Conservation (phyloP, 164 flowering plant genomes). For the Aristolochia californica region DNA sequence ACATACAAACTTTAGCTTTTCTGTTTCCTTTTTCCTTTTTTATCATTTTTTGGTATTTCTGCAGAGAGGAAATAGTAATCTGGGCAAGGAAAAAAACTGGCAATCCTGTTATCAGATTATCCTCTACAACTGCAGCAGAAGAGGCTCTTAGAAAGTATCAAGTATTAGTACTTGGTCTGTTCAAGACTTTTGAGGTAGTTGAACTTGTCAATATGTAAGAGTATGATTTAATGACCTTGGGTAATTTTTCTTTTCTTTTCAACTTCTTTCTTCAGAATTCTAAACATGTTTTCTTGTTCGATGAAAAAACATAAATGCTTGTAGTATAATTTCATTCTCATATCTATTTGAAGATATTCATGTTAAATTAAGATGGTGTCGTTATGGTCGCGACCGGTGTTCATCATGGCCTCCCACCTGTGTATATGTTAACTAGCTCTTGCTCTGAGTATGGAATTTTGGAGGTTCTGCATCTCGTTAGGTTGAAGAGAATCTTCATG, state of each 20-base stretch:
- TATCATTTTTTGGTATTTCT: conserved; percentile 1
- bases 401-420: too few relatives aligned
- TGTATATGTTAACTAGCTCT: too few relatives aligned
- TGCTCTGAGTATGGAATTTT: too few relatives aligned
- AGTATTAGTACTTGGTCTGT: conserved; percentile 49
- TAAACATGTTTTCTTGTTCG: too few relatives aligned
- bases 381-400: too few relatives aligned
- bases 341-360: too few relatives aligned
- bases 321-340: too few relatives aligned
- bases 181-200: conserved; percentile 72
- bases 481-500: background rate
- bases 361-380: too few relatives aligned
- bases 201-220: background rate
- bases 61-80: conserved; percentile 76
- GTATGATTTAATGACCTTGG: background rate
- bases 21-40: background rate
- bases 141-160: conserved; percentile 45
- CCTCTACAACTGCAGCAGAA: conserved; percentile 42
- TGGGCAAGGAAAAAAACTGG: conserved; percentile 91
- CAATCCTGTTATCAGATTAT: conserved; percentile 53
- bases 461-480: background rate
- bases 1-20: too few relatives aligned
- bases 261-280: background rate
- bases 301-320: too few relatives aligned
- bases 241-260: background rate